Conservation (phyloP, 768 basidiomycete genomes). For the Kwoniella sp. region DNA sequence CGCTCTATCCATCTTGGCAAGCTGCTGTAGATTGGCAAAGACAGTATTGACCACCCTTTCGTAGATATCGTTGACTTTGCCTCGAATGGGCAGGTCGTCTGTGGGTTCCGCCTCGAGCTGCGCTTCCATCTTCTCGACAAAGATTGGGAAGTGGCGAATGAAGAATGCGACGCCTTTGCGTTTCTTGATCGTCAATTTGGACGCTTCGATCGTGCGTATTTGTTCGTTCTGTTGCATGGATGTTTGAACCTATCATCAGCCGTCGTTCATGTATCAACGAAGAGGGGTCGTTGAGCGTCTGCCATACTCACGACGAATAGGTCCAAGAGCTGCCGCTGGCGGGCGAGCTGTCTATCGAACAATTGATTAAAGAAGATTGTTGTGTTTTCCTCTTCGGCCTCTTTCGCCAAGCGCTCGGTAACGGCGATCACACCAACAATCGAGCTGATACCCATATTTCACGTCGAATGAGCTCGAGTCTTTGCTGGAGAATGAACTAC, state of each 20-base stretch:
- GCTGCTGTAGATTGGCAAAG: conserved; percentile 90
- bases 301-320: conserved; percentile 59
- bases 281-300: not conserved
- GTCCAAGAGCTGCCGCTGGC: conserved; percentile 75
- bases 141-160: conserved; percentile 87
- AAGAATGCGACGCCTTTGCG: conserved; percentile 89
- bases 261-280: not conserved
- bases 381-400: conserved; percentile 78
- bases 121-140: conserved; percentile 77
- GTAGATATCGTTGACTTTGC: conserved; percentile 76
- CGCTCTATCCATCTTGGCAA: conserved; percentile 92
- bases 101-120: conserved; percentile 76
- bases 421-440: conserved; percentile 78
- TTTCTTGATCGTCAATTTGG: conserved; percentile 88
- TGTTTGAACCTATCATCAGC: too few species aligned
- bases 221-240: conserved; percentile 73
- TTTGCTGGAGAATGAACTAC: too few species aligned
- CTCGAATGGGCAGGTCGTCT: conserved; percentile 68
- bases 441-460: conserved; percentile 63
- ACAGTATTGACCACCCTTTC: conserved; percentile 85
- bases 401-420: conserved; percentile 73
- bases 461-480: conserved; percentile 3
- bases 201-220: conserved; percentile 83
- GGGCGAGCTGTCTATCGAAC: conserved; percentile 78
- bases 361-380: conserved; percentile 68